Conservation (phyloP, 2,329 filamentous ascomycete genomes). For the Alternaria burnsii region DNA sequence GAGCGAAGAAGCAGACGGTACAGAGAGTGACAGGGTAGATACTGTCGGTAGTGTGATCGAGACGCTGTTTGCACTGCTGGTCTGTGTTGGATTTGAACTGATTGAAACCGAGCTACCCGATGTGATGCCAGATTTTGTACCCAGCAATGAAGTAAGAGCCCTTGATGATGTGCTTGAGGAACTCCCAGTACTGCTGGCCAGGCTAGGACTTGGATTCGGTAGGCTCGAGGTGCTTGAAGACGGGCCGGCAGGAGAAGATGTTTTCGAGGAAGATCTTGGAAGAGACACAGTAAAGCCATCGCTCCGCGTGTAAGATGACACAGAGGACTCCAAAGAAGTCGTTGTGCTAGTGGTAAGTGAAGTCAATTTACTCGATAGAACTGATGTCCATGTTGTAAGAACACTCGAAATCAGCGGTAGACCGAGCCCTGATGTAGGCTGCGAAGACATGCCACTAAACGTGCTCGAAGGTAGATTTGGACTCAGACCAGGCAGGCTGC, state of each 20-base stretch:
- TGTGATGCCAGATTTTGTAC: neutral
- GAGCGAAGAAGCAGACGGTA: neutral
- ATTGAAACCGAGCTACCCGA: neutral
- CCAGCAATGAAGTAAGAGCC: neutral
- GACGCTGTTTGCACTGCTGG: neutral
- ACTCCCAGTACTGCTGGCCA: neutral
- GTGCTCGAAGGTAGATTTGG: neutral
- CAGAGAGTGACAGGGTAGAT: neutral
- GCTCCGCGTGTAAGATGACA: neutral
- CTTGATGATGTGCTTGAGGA: neutral
- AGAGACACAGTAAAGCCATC: neutral
- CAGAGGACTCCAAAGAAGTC: neutral
- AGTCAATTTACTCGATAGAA: neutral
- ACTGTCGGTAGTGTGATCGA: neutral
- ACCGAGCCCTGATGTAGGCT: neutral
- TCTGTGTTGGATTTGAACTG: neutral
- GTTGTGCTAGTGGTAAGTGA: neutral
- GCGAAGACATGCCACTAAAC: neutral
- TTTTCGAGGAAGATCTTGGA: neutral
- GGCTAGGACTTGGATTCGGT: neutral
- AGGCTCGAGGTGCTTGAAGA: neutral
- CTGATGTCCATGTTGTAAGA: slow-evolving; percentile 5
- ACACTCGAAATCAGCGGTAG: neutral
- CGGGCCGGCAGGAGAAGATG: neutral
- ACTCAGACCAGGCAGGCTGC: neutral